phyloP scores from a whole-genome alignment of 805 yeast genomes.

The Schizosaccharomyces japonicus region DNA sequence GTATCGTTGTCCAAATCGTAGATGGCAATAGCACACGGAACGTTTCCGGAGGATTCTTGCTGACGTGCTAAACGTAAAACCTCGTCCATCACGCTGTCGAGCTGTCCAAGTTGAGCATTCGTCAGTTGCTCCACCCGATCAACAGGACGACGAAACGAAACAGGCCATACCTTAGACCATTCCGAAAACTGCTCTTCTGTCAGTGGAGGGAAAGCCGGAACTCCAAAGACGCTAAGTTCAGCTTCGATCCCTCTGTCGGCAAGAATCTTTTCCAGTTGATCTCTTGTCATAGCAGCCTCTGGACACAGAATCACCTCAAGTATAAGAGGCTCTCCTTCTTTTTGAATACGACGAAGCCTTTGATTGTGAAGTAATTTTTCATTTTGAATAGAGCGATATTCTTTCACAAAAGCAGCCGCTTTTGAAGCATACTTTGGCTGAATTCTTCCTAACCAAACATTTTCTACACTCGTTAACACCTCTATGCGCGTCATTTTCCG shows the following conservation, averaged over 20 bases:
- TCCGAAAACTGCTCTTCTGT: not conserved
- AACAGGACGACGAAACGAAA: not conserved
- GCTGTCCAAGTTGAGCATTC: not conserved
- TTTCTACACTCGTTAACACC: not conserved
- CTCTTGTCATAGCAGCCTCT: not conserved
- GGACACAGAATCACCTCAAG: not conserved
- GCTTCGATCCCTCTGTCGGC: too few species aligned
- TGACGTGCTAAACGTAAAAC: not conserved
- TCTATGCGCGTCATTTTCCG: not conserved
- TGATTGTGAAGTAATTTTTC: not conserved
- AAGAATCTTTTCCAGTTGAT: too few species aligned
- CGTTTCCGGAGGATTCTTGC: not conserved
- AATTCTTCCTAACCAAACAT: not conserved
- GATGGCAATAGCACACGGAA: not conserved
- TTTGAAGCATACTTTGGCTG: slow-evolving; percentile 1
- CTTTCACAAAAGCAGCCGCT: not conserved
- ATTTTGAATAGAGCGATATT: not conserved
- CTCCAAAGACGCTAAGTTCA: too few species aligned
- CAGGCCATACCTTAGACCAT: not conserved
- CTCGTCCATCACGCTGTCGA: not conserved
- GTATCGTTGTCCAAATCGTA: not conserved
- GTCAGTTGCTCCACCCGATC: not conserved
- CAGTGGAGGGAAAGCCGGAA: not conserved
- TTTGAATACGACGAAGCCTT: not conserved
- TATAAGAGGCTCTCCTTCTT: not conserved